Base-by-base conservation (phyloP, 75 land plant genomes). In the Isoetes taiwanensis region DNA sequence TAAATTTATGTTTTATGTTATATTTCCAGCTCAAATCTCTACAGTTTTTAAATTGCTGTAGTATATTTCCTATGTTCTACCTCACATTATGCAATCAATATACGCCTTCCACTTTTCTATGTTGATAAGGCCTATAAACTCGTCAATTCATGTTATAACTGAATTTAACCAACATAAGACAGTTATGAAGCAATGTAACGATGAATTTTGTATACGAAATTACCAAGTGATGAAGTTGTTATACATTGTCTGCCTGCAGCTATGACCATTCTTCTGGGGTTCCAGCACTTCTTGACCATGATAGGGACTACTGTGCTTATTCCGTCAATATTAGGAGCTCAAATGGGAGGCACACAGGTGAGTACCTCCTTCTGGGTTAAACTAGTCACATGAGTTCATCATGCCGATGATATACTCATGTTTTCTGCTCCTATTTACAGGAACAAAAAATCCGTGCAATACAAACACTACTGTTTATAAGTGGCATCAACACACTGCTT, bases 281-380 rank as follows among this genome's bases (percentile, higher is more conserved):
- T 46, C 50, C 50, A 46, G 50, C 50, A 46, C 16, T 46, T 8
- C 25, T 19, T 46, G 4, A 46, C 50, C 5, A 46, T 46, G 50
- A 46, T 46, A 5, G 50, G 50, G 16, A 46, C 50, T 19, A 46
- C 50, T 8, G 50, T 46, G 16, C 50, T 46, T n/a, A 46, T 46
- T 8, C 50, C 50, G 12, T 19, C 12, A 5, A 6, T 46, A 23
- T 46, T 46, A 6, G 50, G 16, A 6, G 16, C 16, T 23, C 21
- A 46, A 46, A 46, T 46, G 50, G 50, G 50, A 23, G 50, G 50
- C 16, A 46, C 5, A 5, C 16, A 16, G 50, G 50, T 46, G 23
- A 16, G 5, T 23, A 4, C 14, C 12, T 37, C 12, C 12, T n/a
- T n/a, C n/a, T n/a, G n/a, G n/a, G n/a, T n/a, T n/a, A n/a, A n/a